Evolutionary conservation across 2,329 filamentous ascomycete genomes (phyloP).

Genomic region (Xylariales sp.): DNA sequence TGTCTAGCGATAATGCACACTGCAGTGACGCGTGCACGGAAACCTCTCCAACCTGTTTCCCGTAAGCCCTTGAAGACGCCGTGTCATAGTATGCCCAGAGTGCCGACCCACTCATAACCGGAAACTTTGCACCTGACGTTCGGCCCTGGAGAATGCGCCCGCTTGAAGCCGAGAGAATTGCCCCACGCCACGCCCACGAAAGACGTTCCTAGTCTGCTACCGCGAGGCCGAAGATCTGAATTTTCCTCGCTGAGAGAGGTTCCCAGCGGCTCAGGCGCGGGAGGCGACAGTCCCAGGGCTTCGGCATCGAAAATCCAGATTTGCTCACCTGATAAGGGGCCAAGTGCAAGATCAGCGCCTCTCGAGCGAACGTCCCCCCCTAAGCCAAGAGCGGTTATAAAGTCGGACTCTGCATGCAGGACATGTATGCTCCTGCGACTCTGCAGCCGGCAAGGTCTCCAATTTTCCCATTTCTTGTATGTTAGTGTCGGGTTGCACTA

Average conservation of each 20-base stretch:
- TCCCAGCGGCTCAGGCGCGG: background rate
- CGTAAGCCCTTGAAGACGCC: too few species aligned
- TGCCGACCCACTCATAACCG: conserved; percentile 6
- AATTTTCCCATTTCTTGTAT: conserved; percentile 2
- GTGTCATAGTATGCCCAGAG: too few species aligned
- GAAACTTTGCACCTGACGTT: conserved; percentile 3
- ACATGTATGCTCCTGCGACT: background rate
- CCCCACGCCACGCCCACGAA: background rate
- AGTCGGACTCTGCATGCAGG: background rate
- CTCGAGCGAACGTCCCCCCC: too few species aligned
- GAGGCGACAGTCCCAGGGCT: background rate
- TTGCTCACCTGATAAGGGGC: conserved; percentile 4
- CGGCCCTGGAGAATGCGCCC: background rate
- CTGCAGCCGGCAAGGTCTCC: too few species aligned
- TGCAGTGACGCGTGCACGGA: too few species aligned
- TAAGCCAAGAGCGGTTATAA: too few species aligned
- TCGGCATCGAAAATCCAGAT: background rate
- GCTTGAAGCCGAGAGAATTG: conserved; percentile 6
- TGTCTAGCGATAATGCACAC: too few species aligned
- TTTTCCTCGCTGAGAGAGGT: too few species aligned
- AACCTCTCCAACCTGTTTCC: too few species aligned
- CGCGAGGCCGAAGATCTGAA: too few species aligned
- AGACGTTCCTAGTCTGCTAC: too few species aligned
- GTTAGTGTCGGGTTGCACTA: background rate
- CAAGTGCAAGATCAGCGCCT: background rate